Evolutionary conservation across 2,329 filamentous ascomycete genomes (phyloP), one percentile per base, ranked within the genome.

Genomic region (Alternaria dauci): DNA sequence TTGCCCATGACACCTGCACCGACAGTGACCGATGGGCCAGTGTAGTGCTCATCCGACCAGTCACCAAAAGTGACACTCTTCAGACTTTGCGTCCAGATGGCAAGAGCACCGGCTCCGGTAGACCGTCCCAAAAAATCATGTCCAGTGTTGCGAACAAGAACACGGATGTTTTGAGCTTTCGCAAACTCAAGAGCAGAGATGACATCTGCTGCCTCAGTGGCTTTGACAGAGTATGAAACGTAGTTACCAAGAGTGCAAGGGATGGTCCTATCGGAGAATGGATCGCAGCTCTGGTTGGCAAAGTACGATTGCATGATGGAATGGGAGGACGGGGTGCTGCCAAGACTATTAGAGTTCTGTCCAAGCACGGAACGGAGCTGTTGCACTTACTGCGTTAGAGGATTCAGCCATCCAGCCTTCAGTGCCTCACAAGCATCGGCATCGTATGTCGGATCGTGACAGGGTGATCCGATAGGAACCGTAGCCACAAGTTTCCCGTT

Each of bases 401-500:
- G 65, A 20, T 63, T 46, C 16, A 41, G 42, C 65, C 63, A 68
- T 41, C 25, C 20, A 46, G 74, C 69, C 47, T 63, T 56, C 41
- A 71, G 50, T 16, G 46, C 47, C n/a, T 59, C 36, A 25, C 69
- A 72, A n/a, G 48, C 55, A 12, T 28, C 54, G 8, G 50, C 67
- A 61, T 71, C 55, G 44, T 71, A 72, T 11, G 51, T 61, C 7
- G 63, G 64, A 16, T 62, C 75, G 55, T 80, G 78, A 60, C 78
- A 80, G 6, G 75, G 73, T 23, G 69, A 72, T 7, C 75, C 79
- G 16, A 81, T 71, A 16, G 79, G 79, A 5, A 79, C 73, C 16
- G 79, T 81, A 4, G 73, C 70, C 9, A 81, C 65, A 50, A 81
- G 67, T 53, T 73, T 74, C 43, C 79, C 79, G 26, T 67, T 71